Evolutionary conservation across 345 rosid genomes (phyloP).

Genomic region (Iberis pinnata): DNA sequence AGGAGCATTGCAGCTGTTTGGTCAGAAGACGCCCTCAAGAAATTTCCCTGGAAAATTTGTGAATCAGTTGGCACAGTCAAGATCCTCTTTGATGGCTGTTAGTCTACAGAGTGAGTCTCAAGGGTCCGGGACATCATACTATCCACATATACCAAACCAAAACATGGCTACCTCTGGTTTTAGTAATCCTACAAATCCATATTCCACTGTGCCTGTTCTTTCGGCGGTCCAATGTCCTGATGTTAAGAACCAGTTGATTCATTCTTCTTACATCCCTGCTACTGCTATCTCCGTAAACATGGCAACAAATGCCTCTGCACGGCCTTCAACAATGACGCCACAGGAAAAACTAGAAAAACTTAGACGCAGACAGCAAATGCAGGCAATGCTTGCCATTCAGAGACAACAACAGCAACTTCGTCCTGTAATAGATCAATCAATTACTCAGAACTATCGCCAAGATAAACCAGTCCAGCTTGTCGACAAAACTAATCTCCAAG

Average conservation of each 20-base stretch:
- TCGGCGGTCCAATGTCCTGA: constrained; percentile 45
- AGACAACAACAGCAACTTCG: constrained; percentile 70
- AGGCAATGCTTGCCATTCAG: constrained; percentile 91
- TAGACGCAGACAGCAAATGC: constrained; percentile 91
- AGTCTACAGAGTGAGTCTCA: constrained; percentile 43
- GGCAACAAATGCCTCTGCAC: constrained; percentile 35
- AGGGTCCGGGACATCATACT: constrained; percentile 43
- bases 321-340: constrained; percentile 75
- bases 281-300: constrained; percentile 35
- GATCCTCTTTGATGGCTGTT: constrained; percentile 38
- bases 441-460: constrained; percentile 36
- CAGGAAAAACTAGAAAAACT: constrained; percentile 89
- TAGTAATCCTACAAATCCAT: constrained; percentile 49
- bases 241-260: constrained; percentile 38
- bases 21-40: constrained; percentile 42
- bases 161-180: constrained; percentile 40
- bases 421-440: constrained; percentile 36
- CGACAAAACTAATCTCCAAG: constrained; percentile 44
- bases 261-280: constrained; percentile 47
- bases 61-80: constrained; percentile 37
- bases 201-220: constrained; percentile 43
- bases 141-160: constrained; percentile 44
- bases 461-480: no score
- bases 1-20: constrained; percentile 30
- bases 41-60: constrained; percentile 28